Conservation (phyloP, 1,284 basidiomycete genomes). For the Puccinia horiana region DNA sequence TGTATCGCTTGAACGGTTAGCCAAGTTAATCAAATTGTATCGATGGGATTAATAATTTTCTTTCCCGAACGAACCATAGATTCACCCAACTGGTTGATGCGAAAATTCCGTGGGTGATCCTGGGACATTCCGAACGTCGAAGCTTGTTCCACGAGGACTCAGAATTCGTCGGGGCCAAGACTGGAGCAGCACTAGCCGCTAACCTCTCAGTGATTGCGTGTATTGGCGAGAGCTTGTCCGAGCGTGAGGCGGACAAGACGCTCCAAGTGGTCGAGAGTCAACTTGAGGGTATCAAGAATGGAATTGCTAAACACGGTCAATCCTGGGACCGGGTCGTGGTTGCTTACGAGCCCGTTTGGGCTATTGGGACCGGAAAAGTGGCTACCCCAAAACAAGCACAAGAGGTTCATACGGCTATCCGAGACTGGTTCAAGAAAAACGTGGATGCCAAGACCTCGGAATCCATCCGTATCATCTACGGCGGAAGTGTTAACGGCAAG, state of each 20-base stretch:
- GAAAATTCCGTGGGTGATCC: slow-evolving; percentile 84
- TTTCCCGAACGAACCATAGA: slow-evolving; percentile 26
- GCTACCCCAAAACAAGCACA: slow-evolving; percentile 83
- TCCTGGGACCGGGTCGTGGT: slow-evolving; percentile 69
- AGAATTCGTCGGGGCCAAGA: slow-evolving; percentile 81
- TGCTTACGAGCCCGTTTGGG: slow-evolving; percentile 87
- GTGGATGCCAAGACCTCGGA: slow-evolving; percentile 75
- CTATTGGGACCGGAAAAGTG: slow-evolving; percentile 95
- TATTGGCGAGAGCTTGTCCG: slow-evolving; percentile 87
- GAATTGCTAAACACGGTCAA: slow-evolving; percentile 67
- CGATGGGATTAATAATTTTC: background rate
- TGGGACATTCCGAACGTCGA: slow-evolving; percentile 97
- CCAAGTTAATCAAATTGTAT: background rate
- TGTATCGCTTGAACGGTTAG: background rate
- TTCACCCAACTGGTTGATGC: slow-evolving; percentile 81
- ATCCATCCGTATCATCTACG: slow-evolving; percentile 85
- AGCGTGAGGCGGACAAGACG: slow-evolving; percentile 81
- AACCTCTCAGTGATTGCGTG: slow-evolving; percentile 88
- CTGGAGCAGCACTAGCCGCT: slow-evolving; percentile 71
- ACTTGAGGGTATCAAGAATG: slow-evolving; percentile 72
- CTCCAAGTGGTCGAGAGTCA: slow-evolving; percentile 78
- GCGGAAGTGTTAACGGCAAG: slow-evolving; percentile 83
- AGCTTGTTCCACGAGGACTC: slow-evolving; percentile 88
- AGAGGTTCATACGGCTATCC: slow-evolving; percentile 83
- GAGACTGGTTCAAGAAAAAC: slow-evolving; percentile 70